Evolutionary conservation across 108 stramenopile genomes (phyloP).

Genomic region (Cyclotella kingstonii): DNA sequence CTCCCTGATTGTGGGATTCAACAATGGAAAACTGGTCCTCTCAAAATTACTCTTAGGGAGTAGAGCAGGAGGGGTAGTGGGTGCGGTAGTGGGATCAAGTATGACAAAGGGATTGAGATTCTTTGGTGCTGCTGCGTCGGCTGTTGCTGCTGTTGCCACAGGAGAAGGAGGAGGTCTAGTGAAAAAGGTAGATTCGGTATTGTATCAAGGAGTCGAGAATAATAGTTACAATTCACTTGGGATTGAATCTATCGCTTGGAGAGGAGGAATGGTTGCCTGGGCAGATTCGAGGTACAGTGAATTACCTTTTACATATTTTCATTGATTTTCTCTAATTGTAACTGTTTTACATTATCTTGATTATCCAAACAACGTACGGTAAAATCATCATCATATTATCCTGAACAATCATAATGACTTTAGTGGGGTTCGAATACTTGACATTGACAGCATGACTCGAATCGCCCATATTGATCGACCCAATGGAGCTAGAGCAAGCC

Average conservation of each 20-base stretch:
- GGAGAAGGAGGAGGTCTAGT: too few species aligned
- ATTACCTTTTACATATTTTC: background rate
- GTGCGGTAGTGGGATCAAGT: constrained; percentile 11
- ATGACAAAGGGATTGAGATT: constrained; percentile 1
- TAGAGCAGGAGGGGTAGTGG: constrained; percentile 17
- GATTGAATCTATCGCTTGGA: constrained; percentile 74
- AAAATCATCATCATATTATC: background rate
- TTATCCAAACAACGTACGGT: background rate
- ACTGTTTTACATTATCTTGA: background rate
- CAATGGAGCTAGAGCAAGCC: constrained; percentile 62
- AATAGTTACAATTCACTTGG: constrained; percentile 14
- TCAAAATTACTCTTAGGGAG: constrained; percentile 50
- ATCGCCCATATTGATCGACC: constrained; percentile 86
- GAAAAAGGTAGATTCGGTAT: constrained; percentile 34
- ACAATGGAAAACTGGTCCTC: constrained; percentile 60
- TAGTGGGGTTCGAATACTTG: constrained; percentile 69
- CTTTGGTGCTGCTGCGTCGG: constrained; percentile 25
- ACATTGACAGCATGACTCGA: constrained; percentile 62
- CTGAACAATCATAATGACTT: background rate
- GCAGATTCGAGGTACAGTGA: constrained; percentile 64
- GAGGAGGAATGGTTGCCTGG: constrained; percentile 73
- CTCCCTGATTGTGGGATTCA: constrained; percentile 64
- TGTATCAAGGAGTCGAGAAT: constrained; percentile 38
- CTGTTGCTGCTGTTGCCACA: constrained; percentile 7
- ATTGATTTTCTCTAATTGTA: background rate